Conservation (phyloP, 148 eudicot genomes). For the Gaultheria prostrata region DNA sequence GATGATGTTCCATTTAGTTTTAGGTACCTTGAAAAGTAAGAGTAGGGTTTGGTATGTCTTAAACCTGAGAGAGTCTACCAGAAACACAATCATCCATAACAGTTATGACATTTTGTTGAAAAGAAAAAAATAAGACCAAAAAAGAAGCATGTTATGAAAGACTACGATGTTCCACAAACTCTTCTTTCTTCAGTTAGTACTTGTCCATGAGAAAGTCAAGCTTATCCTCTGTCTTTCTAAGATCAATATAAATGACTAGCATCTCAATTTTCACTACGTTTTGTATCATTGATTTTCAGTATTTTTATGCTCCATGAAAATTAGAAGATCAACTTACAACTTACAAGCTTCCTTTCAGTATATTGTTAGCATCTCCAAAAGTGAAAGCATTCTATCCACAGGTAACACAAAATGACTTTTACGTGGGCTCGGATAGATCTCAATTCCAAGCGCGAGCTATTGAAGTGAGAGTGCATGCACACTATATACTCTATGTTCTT, state of each 20-base stretch:
- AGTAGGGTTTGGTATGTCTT: constrained; percentile 4
- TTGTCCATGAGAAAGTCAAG: neutral
- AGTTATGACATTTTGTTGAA: neutral
- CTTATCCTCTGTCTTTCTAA: constrained; percentile 1
- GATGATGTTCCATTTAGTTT: neutral
- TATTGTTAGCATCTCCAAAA: neutral
- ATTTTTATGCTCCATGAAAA: neutral
- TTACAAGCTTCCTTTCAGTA: neutral
- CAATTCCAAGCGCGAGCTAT: neutral
- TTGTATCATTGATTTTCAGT: neutral
- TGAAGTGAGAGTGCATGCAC: neutral
- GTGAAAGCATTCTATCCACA: neutral
- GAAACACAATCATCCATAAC: neutral
- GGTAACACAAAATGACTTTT: neutral
- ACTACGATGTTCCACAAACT: neutral
- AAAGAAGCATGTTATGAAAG: neutral
- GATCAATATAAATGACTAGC: neutral
- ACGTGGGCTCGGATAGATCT: neutral
- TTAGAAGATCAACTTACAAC: neutral
- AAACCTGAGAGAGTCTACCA: neutral
- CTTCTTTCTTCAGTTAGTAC: neutral
- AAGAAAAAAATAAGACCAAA: neutral
- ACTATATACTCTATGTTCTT: neutral
- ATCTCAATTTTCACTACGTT: neutral
- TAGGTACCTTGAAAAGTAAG: neutral